A percentile compares a stretch with the other conserved stretches of the same genome.
phyloP scores from a whole-genome alignment of 2,329 filamentous ascomycete species.

The Sarocladium kiliense region DNA sequence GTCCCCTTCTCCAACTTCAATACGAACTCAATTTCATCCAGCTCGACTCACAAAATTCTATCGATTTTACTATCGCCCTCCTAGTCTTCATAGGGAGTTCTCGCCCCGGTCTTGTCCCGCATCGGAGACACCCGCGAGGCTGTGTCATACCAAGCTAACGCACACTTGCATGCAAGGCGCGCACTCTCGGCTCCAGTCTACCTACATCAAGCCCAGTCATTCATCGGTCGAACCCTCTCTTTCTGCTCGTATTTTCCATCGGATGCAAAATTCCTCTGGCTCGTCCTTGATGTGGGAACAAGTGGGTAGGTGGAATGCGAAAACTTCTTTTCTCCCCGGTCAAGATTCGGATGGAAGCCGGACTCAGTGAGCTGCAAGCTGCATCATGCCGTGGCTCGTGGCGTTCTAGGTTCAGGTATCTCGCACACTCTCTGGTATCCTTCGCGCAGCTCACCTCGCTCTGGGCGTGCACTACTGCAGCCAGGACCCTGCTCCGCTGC shows the following conservation, averaged over 20 bases:
- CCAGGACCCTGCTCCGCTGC: background rate
- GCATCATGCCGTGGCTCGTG: background rate
- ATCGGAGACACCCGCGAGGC: constrained; percentile 7
- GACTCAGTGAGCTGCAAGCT: background rate
- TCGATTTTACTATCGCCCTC: too few relatives aligned
- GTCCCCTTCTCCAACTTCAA: background rate
- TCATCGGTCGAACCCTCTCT: too few relatives aligned
- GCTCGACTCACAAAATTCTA: too few relatives aligned
- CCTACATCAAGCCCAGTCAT: background rate
- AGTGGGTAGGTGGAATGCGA: too few relatives aligned
- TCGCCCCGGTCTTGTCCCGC: background rate
- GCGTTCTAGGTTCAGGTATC: background rate
- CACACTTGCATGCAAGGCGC: background rate
- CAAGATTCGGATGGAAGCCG: too few relatives aligned
- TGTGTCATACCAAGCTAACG: constrained; percentile 3
- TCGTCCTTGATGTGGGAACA: too few relatives aligned
- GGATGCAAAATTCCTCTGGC: too few relatives aligned
- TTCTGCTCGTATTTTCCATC: too few relatives aligned
- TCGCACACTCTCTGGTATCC: background rate
- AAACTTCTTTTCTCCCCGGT: too few relatives aligned
- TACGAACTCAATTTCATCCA: background rate
- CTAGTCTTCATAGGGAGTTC: too few relatives aligned
- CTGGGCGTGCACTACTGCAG: background rate
- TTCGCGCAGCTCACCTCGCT: too few relatives aligned
- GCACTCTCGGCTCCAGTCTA: background rate